A percentile compares a stretch with the other conserved stretches of the same genome.
phyloP scores from a whole-genome alignment of 495 filamentous ascomycete genomes.

The Podospora tetraspora region DNA sequence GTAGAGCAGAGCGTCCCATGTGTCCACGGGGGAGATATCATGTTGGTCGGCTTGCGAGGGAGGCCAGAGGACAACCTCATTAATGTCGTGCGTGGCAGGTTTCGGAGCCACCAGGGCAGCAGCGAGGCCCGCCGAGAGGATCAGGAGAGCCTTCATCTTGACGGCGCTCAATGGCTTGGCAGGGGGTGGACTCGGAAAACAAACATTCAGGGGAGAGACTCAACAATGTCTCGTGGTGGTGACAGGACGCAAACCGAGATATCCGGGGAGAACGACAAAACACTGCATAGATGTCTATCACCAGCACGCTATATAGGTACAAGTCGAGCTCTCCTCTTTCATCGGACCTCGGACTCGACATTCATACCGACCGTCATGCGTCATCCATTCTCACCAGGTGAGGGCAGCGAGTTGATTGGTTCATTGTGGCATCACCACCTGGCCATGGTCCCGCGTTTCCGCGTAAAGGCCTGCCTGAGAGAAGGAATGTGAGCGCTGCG shows the following conservation, averaged over 20 bases:
- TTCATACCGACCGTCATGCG: slow-evolving; percentile 4
- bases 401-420: slow-evolving; percentile 12
- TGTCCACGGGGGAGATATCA: not conserved
- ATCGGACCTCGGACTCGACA: slow-evolving; percentile 4
- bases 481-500: not conserved
- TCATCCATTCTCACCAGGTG: slow-evolving; percentile 2
- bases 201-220: not conserved
- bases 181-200: not conserved
- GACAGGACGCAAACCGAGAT: not conserved
- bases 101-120: not conserved
- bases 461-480: not conserved
- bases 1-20: not conserved
- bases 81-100: not conserved
- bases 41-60: not conserved
- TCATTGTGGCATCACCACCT: slow-evolving; percentile 1
- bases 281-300: not conserved
- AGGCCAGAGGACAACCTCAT: not conserved
- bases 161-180: not conserved
- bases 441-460: not conserved
- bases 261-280: not conserved
- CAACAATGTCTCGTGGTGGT: not conserved
- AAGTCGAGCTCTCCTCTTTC: not conserved
- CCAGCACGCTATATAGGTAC: not conserved
- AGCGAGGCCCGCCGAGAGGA: slow-evolving; percentile 1
- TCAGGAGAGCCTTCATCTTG: not conserved